Evolutionary conservation across 768 basidiomycete species (phyloP).

Genomic region (Guyanaporus albipodus): DNA sequence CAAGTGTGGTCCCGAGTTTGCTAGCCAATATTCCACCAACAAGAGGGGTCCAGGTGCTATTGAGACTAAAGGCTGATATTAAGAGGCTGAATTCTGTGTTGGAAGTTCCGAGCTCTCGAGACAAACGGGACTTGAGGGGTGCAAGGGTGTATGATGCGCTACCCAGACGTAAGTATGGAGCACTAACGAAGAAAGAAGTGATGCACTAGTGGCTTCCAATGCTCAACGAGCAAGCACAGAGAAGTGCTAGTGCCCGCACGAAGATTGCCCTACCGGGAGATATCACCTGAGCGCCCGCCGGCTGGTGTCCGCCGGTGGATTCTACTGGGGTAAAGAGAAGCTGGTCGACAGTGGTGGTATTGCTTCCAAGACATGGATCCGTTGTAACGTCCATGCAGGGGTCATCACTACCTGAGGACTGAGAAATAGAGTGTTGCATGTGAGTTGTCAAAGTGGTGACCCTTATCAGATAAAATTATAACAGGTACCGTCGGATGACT

Average conservation of each 20-base stretch:
- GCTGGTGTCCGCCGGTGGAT: not conserved
- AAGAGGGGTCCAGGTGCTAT: conserved; percentile 75
- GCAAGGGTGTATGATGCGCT: conserved; percentile 75
- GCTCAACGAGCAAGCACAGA: conserved; percentile 71
- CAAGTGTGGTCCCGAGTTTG: conserved; percentile 65
- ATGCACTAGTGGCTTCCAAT: conserved; percentile 75
- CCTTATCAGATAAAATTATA: conserved; percentile 27
- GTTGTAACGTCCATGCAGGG: not conserved
- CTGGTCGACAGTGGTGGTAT: not conserved
- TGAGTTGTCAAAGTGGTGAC: not conserved
- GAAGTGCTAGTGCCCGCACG: conserved; percentile 56
- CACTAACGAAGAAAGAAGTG: not conserved
- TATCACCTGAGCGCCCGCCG: conserved; percentile 9
- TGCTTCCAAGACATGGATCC: not conserved
- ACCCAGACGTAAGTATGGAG: conserved; percentile 1
- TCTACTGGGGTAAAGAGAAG: not conserved
- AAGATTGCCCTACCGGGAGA: conserved; percentile 38
- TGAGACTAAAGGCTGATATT: conserved; percentile 72
- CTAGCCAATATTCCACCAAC: conserved; percentile 70
- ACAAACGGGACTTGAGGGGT: conserved; percentile 68
- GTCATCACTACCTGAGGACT: not conserved
- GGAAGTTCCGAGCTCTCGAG: conserved; percentile 66
- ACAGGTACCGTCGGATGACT: conserved; percentile 7
- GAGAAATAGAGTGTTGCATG: conserved; percentile 4
- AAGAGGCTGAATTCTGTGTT: conserved; percentile 77